Evolutionary conservation across 768 basidiomycete genomes (phyloP).

Genomic region (Rhizopogon roseolus): DNA sequence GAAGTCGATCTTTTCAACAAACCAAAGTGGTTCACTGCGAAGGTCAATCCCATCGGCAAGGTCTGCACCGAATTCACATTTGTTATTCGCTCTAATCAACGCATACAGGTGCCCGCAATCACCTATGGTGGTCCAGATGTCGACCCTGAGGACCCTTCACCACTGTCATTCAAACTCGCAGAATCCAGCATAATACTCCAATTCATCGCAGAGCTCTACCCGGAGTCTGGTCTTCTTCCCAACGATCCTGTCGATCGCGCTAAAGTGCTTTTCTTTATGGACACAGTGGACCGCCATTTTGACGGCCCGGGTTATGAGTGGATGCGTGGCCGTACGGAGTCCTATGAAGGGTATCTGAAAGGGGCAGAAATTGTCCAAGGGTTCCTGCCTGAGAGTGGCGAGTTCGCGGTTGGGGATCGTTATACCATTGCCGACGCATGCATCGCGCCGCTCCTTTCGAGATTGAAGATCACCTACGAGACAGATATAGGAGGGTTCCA

Average conservation of each 20-base stretch:
- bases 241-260: constrained; percentile 51
- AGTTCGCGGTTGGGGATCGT: constrained; percentile 22
- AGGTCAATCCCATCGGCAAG: constrained; percentile 62
- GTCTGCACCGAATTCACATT: constrained; percentile 25
- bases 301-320: constrained; percentile 24
- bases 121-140: constrained; percentile 56
- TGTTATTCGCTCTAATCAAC: neutral
- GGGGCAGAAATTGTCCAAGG: constrained; percentile 44
- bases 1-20: constrained; percentile 60
- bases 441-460: constrained; percentile 51
- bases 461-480: constrained; percentile 37
- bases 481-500: constrained; percentile 48
- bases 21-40: constrained; percentile 59
- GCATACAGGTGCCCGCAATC: constrained; percentile 47
- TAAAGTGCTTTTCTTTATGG: constrained; percentile 57
- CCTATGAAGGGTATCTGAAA: constrained; percentile 32
- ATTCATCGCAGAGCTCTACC: constrained; percentile 58
- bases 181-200: constrained; percentile 64
- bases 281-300: constrained; percentile 42
- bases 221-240: constrained; percentile 43
- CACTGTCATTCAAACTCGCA: constrained; percentile 53
- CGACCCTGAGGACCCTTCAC: constrained; percentile 49
- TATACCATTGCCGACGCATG: constrained; percentile 53
- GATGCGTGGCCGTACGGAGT: constrained; percentile 31
- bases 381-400: constrained; percentile 38